Evolutionary conservation across 331 rosid species (phyloP), one percentile per base, ranked within the genome.

Genomic region (Malus hybrid): DNA sequence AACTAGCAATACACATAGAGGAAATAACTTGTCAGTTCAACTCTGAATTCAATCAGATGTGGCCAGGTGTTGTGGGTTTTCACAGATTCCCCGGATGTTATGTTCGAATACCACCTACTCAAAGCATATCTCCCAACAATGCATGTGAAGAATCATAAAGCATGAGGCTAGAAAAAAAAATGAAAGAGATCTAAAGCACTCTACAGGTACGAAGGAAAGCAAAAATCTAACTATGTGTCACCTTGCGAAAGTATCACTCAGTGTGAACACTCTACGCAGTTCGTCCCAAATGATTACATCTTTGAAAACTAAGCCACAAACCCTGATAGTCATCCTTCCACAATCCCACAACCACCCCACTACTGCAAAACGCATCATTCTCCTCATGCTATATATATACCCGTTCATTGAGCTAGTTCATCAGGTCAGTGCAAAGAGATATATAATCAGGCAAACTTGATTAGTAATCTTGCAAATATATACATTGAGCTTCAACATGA

Each of bases 341-440:
- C 83, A 60, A n/a, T 16, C 46, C 74, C 84, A 77, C 96, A 90
- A 83, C 93, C 96, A 88, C 96, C 91, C 80, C 96, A 90, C 96
- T 90, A 86, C 3, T 48, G 3, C 79, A 54, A 78, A 76, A 75
- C 14, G 34, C 74, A 52, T 11, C 6, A 3, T 76, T 77, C 69
- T 36, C 44, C 57, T 42, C 72, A 65, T 34, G 36, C 42, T 75
- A 46, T 64, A 27, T 79, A 22, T 60, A 24, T 27, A 24, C 27
- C 9, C 16, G 32, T 60, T 4, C 10, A 18, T 2, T 80, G 56
- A 44, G 50, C 15, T 44, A 44, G 50, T 44, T 44, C 50, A 44
- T 44, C 50, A 44, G 50, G 15, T 44, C 50, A 1, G 50, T 44
- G 15, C 15, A 44, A 44, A 44, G 50, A 44, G 50, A 44, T 11